Conservation (phyloP, 1,284 basidiomycete genomes). For the Pulveroboletus sp. region DNA sequence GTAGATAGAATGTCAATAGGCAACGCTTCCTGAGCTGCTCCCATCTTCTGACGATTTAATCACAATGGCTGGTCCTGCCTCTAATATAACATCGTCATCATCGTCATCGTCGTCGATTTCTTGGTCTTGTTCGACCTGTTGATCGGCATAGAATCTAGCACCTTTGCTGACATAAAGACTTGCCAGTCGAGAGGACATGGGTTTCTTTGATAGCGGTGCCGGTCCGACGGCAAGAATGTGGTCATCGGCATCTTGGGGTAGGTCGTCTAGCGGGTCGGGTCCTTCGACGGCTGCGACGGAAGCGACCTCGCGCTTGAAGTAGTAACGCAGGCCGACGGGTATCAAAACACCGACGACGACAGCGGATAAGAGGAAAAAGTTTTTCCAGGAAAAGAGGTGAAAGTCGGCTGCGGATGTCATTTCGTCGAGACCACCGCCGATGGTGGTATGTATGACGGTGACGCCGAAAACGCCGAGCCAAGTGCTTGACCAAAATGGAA, state of each 20-base stretch:
- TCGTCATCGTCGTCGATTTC: constrained; percentile 41
- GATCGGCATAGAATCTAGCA: constrained; percentile 41
- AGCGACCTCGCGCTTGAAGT: constrained; percentile 59
- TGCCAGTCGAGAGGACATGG: constrained; percentile 35
- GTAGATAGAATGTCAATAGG: constrained; percentile 22
- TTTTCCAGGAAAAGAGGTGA: constrained; percentile 86
- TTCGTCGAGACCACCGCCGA: constrained; percentile 90
- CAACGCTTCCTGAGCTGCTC: constrained; percentile 30
- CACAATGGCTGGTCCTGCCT: constrained; percentile 60
- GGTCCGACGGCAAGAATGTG: constrained; percentile 55
- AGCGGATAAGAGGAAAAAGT: constrained; percentile 80
- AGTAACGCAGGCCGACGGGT: constrained; percentile 84
- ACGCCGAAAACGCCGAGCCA: constrained; percentile 92
- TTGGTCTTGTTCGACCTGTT: constrained; percentile 40
- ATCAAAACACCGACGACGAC: constrained; percentile 90
- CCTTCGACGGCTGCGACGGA: constrained; percentile 49
- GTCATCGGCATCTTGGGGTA: constrained; percentile 45
- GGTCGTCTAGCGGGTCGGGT: constrained; percentile 26
- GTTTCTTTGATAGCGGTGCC: constrained; percentile 41
- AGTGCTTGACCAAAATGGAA: constrained; percentile 89
- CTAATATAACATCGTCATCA: constrained; percentile 61
- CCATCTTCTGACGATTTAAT: constrained; percentile 40
- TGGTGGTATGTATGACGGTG: constrained; percentile 92
- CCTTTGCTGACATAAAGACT: constrained; percentile 40
- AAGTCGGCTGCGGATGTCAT: constrained; percentile 95